phyloP scores from a whole-genome alignment of 495 filamentous ascomycete genomes.

The Sporormia fimetaria region DNA sequence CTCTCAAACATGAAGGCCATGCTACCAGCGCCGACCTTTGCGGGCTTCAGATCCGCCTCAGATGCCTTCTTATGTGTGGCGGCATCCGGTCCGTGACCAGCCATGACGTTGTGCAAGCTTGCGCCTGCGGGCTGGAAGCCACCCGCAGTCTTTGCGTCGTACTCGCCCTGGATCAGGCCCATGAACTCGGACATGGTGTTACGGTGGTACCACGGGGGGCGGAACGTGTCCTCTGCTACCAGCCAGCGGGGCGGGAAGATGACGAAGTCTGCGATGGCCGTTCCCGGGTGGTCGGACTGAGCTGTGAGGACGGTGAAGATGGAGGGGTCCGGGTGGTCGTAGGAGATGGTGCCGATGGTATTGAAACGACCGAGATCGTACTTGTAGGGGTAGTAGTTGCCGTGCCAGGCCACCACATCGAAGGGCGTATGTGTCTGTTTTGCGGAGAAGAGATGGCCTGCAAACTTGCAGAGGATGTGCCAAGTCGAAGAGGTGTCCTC shows the following conservation, averaged over 20 bases:
- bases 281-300: conserved; percentile 52
- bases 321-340: conserved; percentile 71
- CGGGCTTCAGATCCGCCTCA: conserved; percentile 45
- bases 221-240: conserved; percentile 65
- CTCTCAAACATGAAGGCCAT: conserved; percentile 64
- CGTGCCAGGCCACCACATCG: conserved; percentile 77
- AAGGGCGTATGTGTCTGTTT: conserved; percentile 66
- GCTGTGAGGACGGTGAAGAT: conserved; percentile 76
- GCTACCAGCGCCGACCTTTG: conserved; percentile 50
- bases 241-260: conserved; percentile 77
- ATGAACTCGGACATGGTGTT: conserved; percentile 81
- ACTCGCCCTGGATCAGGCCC: conserved; percentile 61
- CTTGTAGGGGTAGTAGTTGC: conserved; percentile 72
- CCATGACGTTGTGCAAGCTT: conserved; percentile 54
- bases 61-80: conserved; percentile 47
- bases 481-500: conserved; percentile 46
- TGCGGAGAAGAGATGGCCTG: conserved; percentile 63
- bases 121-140: conserved; percentile 53
- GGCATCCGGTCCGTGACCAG: conserved; percentile 50
- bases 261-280: conserved; percentile 70
- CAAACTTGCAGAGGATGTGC: conserved; percentile 64
- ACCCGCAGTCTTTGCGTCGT: conserved; percentile 53
- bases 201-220: conserved; percentile 71
- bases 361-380: conserved; percentile 77
- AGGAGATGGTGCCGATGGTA: conserved; percentile 60